Base-by-base conservation (phyloP, 805 yeast genomes). In the Monosporozyma siamensis region DNA sequence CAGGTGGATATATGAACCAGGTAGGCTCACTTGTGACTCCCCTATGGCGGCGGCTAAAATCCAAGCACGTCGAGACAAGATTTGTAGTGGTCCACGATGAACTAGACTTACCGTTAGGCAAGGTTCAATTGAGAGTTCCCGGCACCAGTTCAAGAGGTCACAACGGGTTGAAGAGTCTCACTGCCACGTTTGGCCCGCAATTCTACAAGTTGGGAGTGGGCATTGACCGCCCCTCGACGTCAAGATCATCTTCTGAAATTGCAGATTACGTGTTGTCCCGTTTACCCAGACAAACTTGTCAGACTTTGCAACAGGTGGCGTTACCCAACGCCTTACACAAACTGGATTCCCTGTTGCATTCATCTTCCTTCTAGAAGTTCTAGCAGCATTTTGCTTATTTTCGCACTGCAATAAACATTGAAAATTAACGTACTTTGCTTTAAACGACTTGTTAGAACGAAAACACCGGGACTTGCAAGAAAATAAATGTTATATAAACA, bases 71-170 rank as follows among this genome's bases (percentile, higher is more conserved):
- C 30, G 25, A 68, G 39, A 67, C 73, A 2, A 62, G 55, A 7
- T 64, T 78, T 45, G 68, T 87, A 1, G 72, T 87, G 0, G 53
- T 88, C 1, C 94, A 85, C 56, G 97, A 89, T 58, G 97, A 89
- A 50, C 57, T 88, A 36, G 80, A 78, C 45, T 56, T 79, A 11
- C 74, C 72, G 0, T 49, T 79, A 3, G 96, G 97, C 0, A 73
- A 75, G 41, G 66, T 78, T 17, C 82, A 82, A 52, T 57, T 82
- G 1, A 68, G 90, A 38, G 66, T 64, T 14, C 79, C 77, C 11
- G 73, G 76, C 1, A 68, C 81, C 0, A 74, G 85, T 34, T 70
- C 78, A 12, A 67, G 92, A 36, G 96, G 95, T 0, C 97, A 89
- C 54, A 87, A 86, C 55, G 97, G 96, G 0, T 66, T 89, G 22